A percentile compares a stretch with the other conserved stretches of the same genome.
Evolutionary conservation across 2,329 filamentous ascomycete species (phyloP).

Genomic region (Penicillium sp.): DNA sequence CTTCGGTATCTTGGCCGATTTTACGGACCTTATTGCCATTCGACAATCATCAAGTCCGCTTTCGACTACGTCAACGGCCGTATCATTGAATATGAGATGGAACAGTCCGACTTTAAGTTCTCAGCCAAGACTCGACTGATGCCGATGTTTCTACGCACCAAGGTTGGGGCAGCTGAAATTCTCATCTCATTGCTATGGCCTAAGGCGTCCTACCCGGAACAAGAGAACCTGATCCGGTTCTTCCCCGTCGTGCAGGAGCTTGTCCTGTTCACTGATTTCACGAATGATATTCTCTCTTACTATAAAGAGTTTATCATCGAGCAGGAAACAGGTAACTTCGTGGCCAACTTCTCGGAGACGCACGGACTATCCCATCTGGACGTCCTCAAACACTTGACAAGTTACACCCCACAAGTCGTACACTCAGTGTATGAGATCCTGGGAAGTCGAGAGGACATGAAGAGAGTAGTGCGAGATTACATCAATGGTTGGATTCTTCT

Average conservation of each 20-base stretch:
- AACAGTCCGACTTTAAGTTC: conserved; percentile 1
- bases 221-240: conserved; percentile 6
- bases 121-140: conserved; percentile 4
- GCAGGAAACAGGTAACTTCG: conserved; percentile 9
- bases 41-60: conserved; percentile 7
- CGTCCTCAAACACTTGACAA: conserved; percentile 7
- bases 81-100: conserved; percentile 7
- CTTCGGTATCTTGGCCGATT: conserved; percentile 4
- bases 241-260: conserved; percentile 10
- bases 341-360: conserved; percentile 10
- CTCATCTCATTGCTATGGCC: conserved; percentile 8
- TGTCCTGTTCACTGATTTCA: conserved; percentile 9
- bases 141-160: conserved; percentile 12
- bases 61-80: conserved; percentile 10
- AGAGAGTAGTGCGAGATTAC: conserved; percentile 3
- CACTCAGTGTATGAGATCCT: conserved; percentile 6
- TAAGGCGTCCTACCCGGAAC: conserved; percentile 7
- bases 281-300: conserved; percentile 13
- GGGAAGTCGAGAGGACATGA: neutral
- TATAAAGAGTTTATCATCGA: conserved; percentile 11
- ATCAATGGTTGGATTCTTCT: conserved; percentile 9
- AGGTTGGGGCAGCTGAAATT: conserved; percentile 10
- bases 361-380: conserved; percentile 8
- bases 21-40: conserved; percentile 12
- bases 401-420: conserved; percentile 7